Evolutionary conservation across 2,329 filamentous ascomycete species (phyloP), one percentile per base, ranked within the genome.

Genomic region (Exophiala xenobiotica): DNA sequence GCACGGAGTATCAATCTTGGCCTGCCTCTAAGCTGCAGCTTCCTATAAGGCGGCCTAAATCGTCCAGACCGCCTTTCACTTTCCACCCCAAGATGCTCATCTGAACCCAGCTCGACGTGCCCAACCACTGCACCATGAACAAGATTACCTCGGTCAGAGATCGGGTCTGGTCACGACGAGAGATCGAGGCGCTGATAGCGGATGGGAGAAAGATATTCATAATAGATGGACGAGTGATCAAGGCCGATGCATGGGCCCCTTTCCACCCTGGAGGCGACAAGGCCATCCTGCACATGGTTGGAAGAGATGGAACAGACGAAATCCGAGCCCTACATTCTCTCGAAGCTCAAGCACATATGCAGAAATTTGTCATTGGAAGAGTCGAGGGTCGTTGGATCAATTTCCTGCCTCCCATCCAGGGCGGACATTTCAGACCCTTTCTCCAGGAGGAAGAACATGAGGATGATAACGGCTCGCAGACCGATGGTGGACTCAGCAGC

Each of bases 261-360:
- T 96, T 88, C 65, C 93, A 97, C 65, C 93, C 93, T 9, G 93
- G 93, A 51, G 93, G 93, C 61, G 85, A 92, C 63, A 93, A 90
- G 71, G 82, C 92, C 48, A 95, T 99, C 59, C 76, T 83, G 67
- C 93, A 99, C 67, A 93, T 96, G 90, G 82, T 97, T 54, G 90
- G 90, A 56, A 83, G 87, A 71, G 90, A 96, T 81, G 92, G 90
- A 44, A 96, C 92, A 8, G 91, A 96, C 69, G 93, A 97, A 71
- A 85, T 97, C 56, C 89, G 86, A 68, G 88, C 86, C 33, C 76
- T 96, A 24, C 93, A 99, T 69, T 96, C 92, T 1, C 62, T 74
- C 35, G 87, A 91, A 65, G 85, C 93, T 12, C 82, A 82, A 62
- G 70, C 82, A 52, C 81, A 82, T 62, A 96, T 96, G 89, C 71